Evolutionary conservation across 768 basidiomycete species (phyloP).

Genomic region (Mycena olivaceomarginata): DNA sequence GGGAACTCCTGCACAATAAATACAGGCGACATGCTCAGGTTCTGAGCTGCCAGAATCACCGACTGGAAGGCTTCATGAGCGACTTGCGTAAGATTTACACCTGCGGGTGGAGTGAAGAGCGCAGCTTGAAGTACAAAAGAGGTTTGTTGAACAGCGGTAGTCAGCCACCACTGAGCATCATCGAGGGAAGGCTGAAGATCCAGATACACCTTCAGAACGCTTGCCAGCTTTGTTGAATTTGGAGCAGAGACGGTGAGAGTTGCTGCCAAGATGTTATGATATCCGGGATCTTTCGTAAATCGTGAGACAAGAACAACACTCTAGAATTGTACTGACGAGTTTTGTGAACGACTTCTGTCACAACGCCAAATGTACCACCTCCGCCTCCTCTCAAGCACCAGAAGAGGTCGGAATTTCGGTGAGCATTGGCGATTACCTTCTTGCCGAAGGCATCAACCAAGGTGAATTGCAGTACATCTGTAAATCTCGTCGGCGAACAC

Average conservation of each 20-base stretch:
- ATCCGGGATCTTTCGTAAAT: background rate
- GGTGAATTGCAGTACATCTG: constrained; percentile 17
- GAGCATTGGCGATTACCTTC: constrained; percentile 46
- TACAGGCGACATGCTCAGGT: background rate
- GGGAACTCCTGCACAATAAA: constrained; percentile 4
- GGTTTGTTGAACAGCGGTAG: constrained; percentile 30
- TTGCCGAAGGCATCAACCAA: constrained; percentile 17
- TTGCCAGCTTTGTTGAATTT: constrained; percentile 10
- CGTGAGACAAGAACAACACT: background rate
- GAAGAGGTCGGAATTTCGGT: constrained; percentile 59
- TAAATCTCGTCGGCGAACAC: background rate
- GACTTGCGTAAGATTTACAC: constrained; percentile 11
- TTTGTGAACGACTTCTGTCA: constrained; percentile 53
- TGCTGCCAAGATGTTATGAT: constrained; percentile 13
- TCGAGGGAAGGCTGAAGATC: constrained; percentile 26
- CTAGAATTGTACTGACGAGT: constrained; percentile 6
- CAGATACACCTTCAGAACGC: constrained; percentile 19
- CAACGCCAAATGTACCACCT: constrained; percentile 60
- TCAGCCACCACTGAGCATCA: constrained; percentile 32
- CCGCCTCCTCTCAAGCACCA: constrained; percentile 64
- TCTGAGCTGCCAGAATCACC: constrained; percentile 16
- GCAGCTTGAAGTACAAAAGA: constrained; percentile 26
- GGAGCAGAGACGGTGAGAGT: constrained; percentile 18
- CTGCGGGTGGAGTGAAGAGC: constrained; percentile 19
- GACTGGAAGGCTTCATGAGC: constrained; percentile 13